Evolutionary conservation across 2,329 filamentous ascomycete genomes (phyloP).

Genomic region (Botrytis aclada): DNA sequence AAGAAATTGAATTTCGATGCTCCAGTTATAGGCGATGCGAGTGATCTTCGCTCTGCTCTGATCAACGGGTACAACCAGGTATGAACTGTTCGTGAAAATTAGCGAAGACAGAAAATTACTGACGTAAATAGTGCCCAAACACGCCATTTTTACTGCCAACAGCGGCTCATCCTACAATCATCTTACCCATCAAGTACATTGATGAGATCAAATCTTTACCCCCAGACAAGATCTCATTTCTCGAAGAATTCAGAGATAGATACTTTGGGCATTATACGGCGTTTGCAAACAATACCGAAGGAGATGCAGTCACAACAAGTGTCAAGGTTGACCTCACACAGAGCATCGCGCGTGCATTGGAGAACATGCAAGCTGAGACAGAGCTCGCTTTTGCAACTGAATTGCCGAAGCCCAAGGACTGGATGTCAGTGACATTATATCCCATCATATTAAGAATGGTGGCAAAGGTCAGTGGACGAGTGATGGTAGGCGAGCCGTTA

Average conservation of each 20-base stretch:
- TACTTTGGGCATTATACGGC: constrained; percentile 14
- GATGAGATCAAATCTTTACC: constrained; percentile 17
- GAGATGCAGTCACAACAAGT: constrained; percentile 9
- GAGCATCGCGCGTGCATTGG: constrained; percentile 27
- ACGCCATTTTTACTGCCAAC: constrained; percentile 2
- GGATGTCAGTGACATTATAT: constrained; percentile 36
- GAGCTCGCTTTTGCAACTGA: constrained; percentile 26
- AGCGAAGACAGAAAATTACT: background rate
- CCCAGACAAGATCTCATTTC: constrained; percentile 10
- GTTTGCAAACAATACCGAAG: constrained; percentile 7
- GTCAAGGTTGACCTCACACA: constrained; percentile 32
- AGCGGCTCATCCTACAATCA: constrained; percentile 4
- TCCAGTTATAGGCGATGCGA: background rate
- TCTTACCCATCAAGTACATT: constrained; percentile 13
- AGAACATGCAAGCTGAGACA: constrained; percentile 31
- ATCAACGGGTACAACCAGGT: constrained; percentile 8
- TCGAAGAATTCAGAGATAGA: constrained; percentile 11
- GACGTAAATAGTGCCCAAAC: background rate
- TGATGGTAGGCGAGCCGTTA: constrained; percentile 31
- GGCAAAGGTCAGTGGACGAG: constrained; percentile 40
- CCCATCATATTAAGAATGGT: constrained; percentile 41
- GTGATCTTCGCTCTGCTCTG: constrained; percentile 11
- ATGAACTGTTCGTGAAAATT: background rate
- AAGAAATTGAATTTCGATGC: constrained; percentile 8
- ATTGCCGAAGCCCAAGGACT: constrained; percentile 27